A percentile compares a stretch with the other conserved stretches of the same genome.
phyloP scores from a whole-genome alignment of 2,329 filamentous ascomycete genomes.

The Metarhizium robertsii region DNA sequence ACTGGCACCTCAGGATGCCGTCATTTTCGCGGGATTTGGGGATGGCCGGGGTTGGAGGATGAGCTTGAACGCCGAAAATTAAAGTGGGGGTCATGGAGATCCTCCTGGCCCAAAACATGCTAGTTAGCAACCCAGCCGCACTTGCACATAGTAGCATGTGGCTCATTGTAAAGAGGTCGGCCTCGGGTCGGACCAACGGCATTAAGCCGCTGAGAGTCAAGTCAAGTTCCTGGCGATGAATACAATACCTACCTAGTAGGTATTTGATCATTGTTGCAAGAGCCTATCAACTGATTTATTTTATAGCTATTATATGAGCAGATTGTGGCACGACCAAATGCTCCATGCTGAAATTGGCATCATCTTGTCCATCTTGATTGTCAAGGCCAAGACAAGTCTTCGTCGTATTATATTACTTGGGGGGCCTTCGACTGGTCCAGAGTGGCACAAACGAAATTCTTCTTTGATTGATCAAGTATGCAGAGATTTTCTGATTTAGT shows the following conservation, averaged over 20 bases:
- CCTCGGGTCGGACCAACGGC: conserved; percentile 1
- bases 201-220: too few relatives aligned
- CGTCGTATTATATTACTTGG: background rate
- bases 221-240: too few relatives aligned
- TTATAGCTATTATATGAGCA: background rate
- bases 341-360: background rate
- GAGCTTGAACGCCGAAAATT: background rate
- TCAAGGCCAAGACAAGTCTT: background rate
- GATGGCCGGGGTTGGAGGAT: conserved; percentile 8
- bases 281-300: background rate
- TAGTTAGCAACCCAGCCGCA: too few relatives aligned
- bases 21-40: conserved; percentile 25
- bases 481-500: background rate
- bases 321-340: background rate
- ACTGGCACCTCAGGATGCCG: conserved; percentile 18
- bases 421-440: background rate
- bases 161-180: background rate
- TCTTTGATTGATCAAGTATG: background rate
- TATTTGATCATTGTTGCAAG: too few relatives aligned
- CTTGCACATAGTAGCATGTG: background rate
- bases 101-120: background rate
- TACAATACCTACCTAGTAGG: too few relatives aligned
- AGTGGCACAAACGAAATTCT: background rate
- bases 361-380: background rate
- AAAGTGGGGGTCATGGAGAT: background rate